Conservation (phyloP, 208 protist genomes). For the Crithidia mellificae region DNA sequence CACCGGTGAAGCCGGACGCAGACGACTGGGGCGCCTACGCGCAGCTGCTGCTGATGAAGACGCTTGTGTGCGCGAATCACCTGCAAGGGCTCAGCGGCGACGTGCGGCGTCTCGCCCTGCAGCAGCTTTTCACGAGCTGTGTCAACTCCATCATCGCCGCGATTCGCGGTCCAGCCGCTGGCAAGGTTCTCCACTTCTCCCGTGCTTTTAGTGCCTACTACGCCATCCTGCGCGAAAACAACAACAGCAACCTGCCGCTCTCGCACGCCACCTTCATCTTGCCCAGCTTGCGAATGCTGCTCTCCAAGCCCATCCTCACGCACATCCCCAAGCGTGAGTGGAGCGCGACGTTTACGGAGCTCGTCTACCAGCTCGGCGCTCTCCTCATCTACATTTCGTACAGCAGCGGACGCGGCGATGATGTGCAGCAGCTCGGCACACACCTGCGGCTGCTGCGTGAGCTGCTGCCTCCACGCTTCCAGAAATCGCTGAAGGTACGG, state of each 20-base stretch:
- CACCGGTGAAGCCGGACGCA: slow-evolving; percentile 24
- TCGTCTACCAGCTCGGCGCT: slow-evolving; percentile 32
- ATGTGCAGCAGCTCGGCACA: slow-evolving; percentile 26
- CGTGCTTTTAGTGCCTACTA: slow-evolving; percentile 45
- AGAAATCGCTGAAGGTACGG: slow-evolving; percentile 47
- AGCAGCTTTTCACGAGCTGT: slow-evolving; percentile 40
- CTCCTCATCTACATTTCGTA: slow-evolving; percentile 24
- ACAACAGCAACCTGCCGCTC: slow-evolving; percentile 22
- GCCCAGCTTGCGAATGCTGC: slow-evolving; percentile 72
- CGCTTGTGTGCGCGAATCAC: slow-evolving; percentile 35
- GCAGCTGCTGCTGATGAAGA: slow-evolving; percentile 61
- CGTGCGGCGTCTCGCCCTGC: slow-evolving; percentile 29
- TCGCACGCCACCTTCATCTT: slow-evolving; percentile 34
- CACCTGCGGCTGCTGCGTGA: slow-evolving; percentile 46
- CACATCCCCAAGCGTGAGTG: slow-evolving; percentile 31
- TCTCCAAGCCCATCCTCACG: slow-evolving; percentile 51
- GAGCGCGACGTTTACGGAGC: slow-evolving; percentile 28
- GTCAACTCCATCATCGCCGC: slow-evolving; percentile 81
- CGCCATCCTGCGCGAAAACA: slow-evolving; percentile 23
- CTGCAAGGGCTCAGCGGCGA: slow-evolving; percentile 36
- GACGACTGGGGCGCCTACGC: slow-evolving; percentile 54
- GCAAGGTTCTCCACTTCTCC: slow-evolving; percentile 31
- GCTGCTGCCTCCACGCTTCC: slow-evolving; percentile 58
- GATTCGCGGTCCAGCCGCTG: slow-evolving; percentile 35
- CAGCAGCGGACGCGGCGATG: slow-evolving; percentile 17